Percentiles rank a stretch among this genome's conserved stretches.
phyloP scores from a whole-genome alignment of 768 basidiomycete species.

The Fomitopsis serialis region DNA sequence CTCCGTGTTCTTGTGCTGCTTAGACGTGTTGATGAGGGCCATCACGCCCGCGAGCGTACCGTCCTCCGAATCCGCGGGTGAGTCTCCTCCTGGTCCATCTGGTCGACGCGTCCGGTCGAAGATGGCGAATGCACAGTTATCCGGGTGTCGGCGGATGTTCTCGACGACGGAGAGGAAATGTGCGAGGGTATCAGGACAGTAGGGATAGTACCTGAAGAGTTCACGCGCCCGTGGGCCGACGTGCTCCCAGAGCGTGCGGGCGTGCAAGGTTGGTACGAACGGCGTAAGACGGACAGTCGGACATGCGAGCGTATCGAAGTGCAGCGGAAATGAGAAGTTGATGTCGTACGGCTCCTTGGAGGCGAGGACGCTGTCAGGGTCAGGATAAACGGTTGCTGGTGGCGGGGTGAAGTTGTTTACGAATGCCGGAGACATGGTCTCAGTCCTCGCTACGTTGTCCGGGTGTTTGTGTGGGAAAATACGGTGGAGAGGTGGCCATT shows the following conservation, averaged over 20 bases:
- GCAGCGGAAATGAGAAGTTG: slow-evolving; percentile 33
- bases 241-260: slow-evolving; percentile 19
- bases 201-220: slow-evolving; percentile 29
- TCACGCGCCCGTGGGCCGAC: slow-evolving; percentile 2
- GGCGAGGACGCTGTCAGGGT: slow-evolving; percentile 5
- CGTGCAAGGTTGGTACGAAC: slow-evolving; percentile 34
- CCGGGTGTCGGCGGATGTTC: slow-evolving; percentile 9
- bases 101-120: slow-evolving; percentile 31
- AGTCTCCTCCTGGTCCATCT: slow-evolving; percentile 7
- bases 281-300: slow-evolving; percentile 33
- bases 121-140: slow-evolving; percentile 26
- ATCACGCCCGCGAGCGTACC: slow-evolving; percentile 37
- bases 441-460: too few relatives aligned
- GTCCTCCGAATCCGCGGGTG: slow-evolving; percentile 20
- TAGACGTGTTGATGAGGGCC: slow-evolving; percentile 27
- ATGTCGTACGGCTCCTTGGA: slow-evolving; percentile 31
- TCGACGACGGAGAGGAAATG: slow-evolving; percentile 17
- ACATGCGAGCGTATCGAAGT: slow-evolving; percentile 25
- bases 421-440: not conserved
- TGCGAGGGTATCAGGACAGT: slow-evolving; percentile 15
- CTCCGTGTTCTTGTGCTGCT: slow-evolving; percentile 29
- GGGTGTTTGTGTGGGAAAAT: too few relatives aligned
- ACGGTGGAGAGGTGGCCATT: too few relatives aligned
- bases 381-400: not conserved
- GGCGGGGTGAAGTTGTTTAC: slow-evolving; percentile 5